A percentile compares a stretch with the other conserved stretches of the same genome.
These are phyloP conservation scores for Curvularia sp. DNA, from an alignment of 2,329 filamentous ascomycete species.

Conservation along the genomic window DNA sequence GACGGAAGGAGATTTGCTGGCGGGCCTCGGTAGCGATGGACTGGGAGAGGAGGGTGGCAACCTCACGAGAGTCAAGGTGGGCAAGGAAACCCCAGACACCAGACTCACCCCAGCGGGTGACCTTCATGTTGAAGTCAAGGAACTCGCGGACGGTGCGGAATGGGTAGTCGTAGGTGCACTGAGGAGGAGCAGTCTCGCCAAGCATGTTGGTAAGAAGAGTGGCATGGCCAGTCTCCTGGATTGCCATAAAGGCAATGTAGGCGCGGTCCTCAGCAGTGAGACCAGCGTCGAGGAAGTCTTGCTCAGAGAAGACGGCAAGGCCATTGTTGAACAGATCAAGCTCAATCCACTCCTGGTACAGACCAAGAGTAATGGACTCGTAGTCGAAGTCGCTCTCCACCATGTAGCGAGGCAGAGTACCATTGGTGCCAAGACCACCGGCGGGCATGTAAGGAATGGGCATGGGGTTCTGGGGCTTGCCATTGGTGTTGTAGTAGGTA, in stretches of 20 bases:
- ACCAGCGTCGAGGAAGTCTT: conserved; percentile 73
- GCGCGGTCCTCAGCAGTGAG: conserved; percentile 72
- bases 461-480: conserved; percentile 69
- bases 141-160: conserved; percentile 77
- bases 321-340: conserved; percentile 83
- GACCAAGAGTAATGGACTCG: conserved; percentile 74
- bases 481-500: conserved; percentile 75
- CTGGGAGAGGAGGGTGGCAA: conserved; percentile 75
- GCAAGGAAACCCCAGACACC: conserved; percentile 82
- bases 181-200: conserved; percentile 70
- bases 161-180: conserved; percentile 85
- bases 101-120: conserved; percentile 82
- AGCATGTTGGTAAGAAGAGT: conserved; percentile 81
- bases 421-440: conserved; percentile 77
- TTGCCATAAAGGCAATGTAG: conserved; percentile 77
- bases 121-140: conserved; percentile 83
- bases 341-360: conserved; percentile 87
- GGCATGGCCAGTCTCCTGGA: conserved; percentile 80
- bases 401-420: conserved; percentile 76
- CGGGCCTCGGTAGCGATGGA: conserved; percentile 80
- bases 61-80: conserved; percentile 78
- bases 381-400: conserved; percentile 85
- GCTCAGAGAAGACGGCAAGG: conserved; percentile 70
- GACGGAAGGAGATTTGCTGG: conserved; percentile 84
- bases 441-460: conserved; percentile 76